phyloP scores from a whole-genome alignment of 2,329 filamentous ascomycete genomes.

The Cladosporium austrohemisphaericum region DNA sequence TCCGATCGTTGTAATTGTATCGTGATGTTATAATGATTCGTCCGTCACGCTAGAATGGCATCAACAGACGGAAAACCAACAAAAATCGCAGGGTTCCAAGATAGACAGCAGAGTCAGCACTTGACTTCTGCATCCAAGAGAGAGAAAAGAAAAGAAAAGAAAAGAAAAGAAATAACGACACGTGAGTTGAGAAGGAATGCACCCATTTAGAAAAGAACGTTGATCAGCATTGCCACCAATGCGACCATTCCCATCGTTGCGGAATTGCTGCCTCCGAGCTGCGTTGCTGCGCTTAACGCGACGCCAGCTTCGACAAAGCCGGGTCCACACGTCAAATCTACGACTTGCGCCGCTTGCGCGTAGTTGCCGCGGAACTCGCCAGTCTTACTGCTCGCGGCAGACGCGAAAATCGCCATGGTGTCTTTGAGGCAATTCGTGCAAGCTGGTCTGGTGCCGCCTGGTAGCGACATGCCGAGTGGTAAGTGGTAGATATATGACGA shows the following conservation, averaged over 20 bases:
- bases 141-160: not conserved
- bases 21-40: too few relatives aligned
- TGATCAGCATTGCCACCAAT: not conserved
- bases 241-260: not conserved
- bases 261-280: not conserved
- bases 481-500: slow-evolving; percentile 83
- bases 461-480: slow-evolving; percentile 70
- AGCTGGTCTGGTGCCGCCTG: slow-evolving; percentile 61
- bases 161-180: too few relatives aligned
- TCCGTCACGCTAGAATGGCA: too few relatives aligned
- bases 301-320: slow-evolving; percentile 40
- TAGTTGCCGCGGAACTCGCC: slow-evolving; percentile 62
- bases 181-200: not conserved
- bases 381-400: slow-evolving; percentile 61
- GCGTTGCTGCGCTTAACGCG: not conserved
- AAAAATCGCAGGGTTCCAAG: too few relatives aligned
- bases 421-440: slow-evolving; percentile 74
- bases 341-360: slow-evolving; percentile 62
- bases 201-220: not conserved
- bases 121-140: not conserved
- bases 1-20: too few relatives aligned
- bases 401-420: slow-evolving; percentile 77
- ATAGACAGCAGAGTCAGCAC: not conserved
- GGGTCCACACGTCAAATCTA: slow-evolving; percentile 63
- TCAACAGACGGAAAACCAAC: too few relatives aligned